Conservation (phyloP, 1,284 basidiomycete species). For the Coniophora puteana region DNA sequence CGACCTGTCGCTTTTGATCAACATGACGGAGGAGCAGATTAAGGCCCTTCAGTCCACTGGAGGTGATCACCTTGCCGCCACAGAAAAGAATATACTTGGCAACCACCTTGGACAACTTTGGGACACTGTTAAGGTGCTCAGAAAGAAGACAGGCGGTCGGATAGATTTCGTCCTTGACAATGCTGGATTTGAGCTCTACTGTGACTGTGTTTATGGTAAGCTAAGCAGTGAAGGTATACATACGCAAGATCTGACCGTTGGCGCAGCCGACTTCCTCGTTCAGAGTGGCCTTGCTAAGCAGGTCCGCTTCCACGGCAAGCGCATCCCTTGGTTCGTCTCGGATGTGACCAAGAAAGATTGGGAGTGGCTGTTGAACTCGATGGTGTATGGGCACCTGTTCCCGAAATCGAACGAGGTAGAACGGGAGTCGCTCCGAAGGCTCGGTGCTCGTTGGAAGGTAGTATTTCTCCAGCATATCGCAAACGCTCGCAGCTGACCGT, state of each 20-base stretch:
- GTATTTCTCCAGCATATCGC: conserved; percentile 4
- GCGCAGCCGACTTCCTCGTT: conserved; percentile 80
- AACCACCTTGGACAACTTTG: conserved; percentile 82
- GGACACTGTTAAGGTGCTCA: conserved; percentile 75
- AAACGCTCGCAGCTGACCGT: conserved; percentile 9
- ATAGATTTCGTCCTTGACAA: conserved; percentile 91
- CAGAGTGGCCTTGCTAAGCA: conserved; percentile 86
- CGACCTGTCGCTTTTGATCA: conserved; percentile 92
- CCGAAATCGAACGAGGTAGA: conserved; percentile 77
- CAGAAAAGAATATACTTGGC: conserved; percentile 93
- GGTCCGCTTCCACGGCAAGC: conserved; percentile 92
- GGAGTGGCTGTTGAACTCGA: conserved; percentile 89
- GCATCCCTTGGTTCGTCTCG: conserved; percentile 92
- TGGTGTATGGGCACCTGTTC: conserved; percentile 88
- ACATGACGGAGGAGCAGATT: conserved; percentile 99
- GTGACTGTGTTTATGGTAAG: conserved; percentile 92
- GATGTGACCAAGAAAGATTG: conserved; percentile 97
- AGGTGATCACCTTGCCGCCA: conserved; percentile 91
- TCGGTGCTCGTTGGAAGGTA: conserved; percentile 92
- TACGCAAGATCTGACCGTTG: conserved; percentile 7
- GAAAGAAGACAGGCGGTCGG: conserved; percentile 71
- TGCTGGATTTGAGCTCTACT: conserved; percentile 93
- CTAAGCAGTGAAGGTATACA: conserved; percentile 6
- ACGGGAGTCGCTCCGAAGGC: conserved; percentile 74
- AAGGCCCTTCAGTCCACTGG: conserved; percentile 97